phyloP scores from a whole-genome alignment of 2,329 filamentous ascomycete species.

The Talaromyces piceae region DNA sequence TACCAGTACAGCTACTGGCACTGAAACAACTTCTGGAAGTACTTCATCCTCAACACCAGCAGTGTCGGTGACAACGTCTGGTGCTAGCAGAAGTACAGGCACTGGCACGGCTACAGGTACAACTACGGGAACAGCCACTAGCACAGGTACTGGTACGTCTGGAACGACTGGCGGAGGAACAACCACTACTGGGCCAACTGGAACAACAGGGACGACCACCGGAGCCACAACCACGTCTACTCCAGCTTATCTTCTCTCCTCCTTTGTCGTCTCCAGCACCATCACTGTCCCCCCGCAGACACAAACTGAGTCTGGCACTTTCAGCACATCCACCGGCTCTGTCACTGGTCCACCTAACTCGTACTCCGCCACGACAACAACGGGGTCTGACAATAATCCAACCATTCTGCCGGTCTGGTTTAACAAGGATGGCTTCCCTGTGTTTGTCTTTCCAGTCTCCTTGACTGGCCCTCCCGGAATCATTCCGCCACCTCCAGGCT shows the following conservation, averaged over 20 bases:
- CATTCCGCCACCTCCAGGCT: not conserved
- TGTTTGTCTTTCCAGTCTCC: not conserved
- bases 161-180: not conserved
- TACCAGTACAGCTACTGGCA: not conserved
- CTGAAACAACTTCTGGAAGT: not conserved
- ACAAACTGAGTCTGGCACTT: not conserved
- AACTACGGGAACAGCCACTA: not conserved
- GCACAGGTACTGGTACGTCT: not conserved
- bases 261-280: not conserved
- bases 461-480: not conserved
- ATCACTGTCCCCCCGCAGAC: constrained; percentile 2
- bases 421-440: not conserved
- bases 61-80: not conserved
- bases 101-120: not conserved
- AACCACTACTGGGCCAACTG: not conserved
- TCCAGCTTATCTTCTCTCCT: not conserved
- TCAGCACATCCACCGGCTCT: not conserved
- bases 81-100: not conserved
- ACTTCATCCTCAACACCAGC: not conserved
- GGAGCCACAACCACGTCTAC: not conserved
- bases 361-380: not conserved
- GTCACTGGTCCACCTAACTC: not conserved
- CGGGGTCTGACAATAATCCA: not conserved
- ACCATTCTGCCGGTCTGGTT: constrained; percentile 1
- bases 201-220: not conserved